Evolutionary conservation across 106 monocot genomes (phyloP).

Genomic region (Dendrobium catenatum): DNA sequence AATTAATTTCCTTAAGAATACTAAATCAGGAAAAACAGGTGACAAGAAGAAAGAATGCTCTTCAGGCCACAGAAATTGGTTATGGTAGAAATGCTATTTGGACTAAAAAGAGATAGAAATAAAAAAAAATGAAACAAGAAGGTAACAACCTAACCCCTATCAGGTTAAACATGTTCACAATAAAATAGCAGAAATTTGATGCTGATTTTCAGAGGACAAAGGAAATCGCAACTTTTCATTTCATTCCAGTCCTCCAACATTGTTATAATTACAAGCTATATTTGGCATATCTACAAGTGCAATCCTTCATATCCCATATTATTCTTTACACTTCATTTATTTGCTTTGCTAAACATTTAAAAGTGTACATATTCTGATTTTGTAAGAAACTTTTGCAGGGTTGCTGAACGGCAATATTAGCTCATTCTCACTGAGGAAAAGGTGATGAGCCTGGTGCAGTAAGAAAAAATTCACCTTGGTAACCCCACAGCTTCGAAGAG

Average conservation of each 20-base stretch:
- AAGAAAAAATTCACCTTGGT: constrained; percentile 31
- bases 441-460: background rate
- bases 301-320: background rate
- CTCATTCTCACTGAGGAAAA: background rate
- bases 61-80: background rate
- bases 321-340: background rate
- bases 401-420: background rate
- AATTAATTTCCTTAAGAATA: background rate
- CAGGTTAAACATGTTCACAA: background rate
- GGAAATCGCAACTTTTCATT: background rate
- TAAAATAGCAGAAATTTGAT: background rate
- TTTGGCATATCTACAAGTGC: background rate
- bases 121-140: background rate
- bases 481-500: constrained; percentile 64
- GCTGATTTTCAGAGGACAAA: background rate
- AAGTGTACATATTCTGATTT: background rate
- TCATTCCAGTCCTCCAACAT: background rate
- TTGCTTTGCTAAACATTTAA: background rate
- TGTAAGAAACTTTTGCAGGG: background rate
- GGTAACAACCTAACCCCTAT: background rate
- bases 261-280: background rate
- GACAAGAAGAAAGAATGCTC: background rate
- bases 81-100: background rate
- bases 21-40: background rate
- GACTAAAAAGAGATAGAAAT: background rate